Base-by-base conservation (phyloP, 2,329 filamentous ascomycete species). In the Kalmusia sp. region DNA sequence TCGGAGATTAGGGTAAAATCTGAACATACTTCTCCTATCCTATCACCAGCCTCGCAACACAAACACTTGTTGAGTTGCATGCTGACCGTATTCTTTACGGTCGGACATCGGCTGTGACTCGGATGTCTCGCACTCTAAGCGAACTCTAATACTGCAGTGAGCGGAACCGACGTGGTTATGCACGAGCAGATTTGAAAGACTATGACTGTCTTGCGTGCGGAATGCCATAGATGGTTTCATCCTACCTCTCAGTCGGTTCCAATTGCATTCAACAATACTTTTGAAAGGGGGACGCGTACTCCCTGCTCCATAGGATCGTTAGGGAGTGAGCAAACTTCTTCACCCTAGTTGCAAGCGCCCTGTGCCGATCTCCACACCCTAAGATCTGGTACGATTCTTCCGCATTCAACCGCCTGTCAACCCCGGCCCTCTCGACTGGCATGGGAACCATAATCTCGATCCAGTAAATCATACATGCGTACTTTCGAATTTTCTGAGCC, bases 381-480 rank as follows among this genome's bases (percentile, higher is more conserved):
- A 43, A 50, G 52, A 61, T 60, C 56, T 56, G 53, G 27, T 43
- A 49, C 55, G 57, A 59, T 66, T 65, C 52, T 57, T 45, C 52
- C 54, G 51, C 54, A 68, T 67, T 70, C 67, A 70, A 48, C 66
- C 68, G 64, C 51, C 55, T 37, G 50, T 9, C n/a, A 47, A 38
- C 34, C 22, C 39, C n/a, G 21, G 33, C 14, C 9, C 30, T 28
- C 39, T 31, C n/a, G 17, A 39, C 22, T 27, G 39, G 24, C 31
- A 27, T 11, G 24, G 19, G n/a, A 37, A 21, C 3, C 44, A 28
- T 24, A 35, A 15, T 24, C 22, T 47, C 44, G n/a, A 47, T 37
- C 31, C 9, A 24, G 33, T 21, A 11, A 21, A 28, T 15, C 37
- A 19, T 8, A 17, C 25, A 22, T 28, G 11, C 15, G 12, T 21